Percentiles rank a stretch among this genome's conserved stretches.
These are phyloP conservation scores for Colletotrichum ledebouriae DNA, from an alignment of 2,329 filamentous ascomycete species.

Conservation along the genomic window DNA sequence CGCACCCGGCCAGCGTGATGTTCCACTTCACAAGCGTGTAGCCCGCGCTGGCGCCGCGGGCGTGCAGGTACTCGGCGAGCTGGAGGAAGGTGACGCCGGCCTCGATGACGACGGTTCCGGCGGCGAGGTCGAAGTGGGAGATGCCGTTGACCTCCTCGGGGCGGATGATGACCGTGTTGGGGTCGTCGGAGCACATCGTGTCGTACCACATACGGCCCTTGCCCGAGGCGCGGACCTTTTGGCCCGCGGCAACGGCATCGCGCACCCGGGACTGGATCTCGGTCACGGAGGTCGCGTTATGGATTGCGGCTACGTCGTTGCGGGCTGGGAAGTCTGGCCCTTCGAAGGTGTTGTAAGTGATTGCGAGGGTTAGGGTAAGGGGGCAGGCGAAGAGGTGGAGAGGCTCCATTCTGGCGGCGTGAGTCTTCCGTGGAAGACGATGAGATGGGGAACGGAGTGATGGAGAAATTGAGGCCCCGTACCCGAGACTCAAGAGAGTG, in stretches of 20 bases:
- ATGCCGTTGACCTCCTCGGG: constrained; percentile 60
- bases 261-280: constrained; percentile 59
- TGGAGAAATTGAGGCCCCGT: not conserved
- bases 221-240: constrained; percentile 60
- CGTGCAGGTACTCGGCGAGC: constrained; percentile 64
- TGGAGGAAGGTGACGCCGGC: constrained; percentile 66
- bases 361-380: constrained; percentile 46
- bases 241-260: constrained; percentile 53
- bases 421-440: not conserved
- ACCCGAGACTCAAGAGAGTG: not conserved
- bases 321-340: constrained; percentile 63
- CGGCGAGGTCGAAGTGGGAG: constrained; percentile 57
- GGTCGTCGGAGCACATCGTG: constrained; percentile 65
- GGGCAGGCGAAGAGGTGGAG: not conserved
- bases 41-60: constrained; percentile 60
- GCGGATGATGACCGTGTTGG: constrained; percentile 61
- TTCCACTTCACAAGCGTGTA: constrained; percentile 68
- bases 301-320: constrained; percentile 59
- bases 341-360: constrained; percentile 64
- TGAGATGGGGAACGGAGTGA: not conserved
- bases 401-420: not conserved
- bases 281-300: constrained; percentile 60
- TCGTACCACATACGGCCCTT: constrained; percentile 68
- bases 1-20: constrained; percentile 63
- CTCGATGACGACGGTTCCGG: constrained; percentile 62